These are phyloP conservation scores for Colletotrichum cordylinicola DNA, from an alignment of 2,329 filamentous ascomycete genomes.

Conservation along the genomic window DNA sequence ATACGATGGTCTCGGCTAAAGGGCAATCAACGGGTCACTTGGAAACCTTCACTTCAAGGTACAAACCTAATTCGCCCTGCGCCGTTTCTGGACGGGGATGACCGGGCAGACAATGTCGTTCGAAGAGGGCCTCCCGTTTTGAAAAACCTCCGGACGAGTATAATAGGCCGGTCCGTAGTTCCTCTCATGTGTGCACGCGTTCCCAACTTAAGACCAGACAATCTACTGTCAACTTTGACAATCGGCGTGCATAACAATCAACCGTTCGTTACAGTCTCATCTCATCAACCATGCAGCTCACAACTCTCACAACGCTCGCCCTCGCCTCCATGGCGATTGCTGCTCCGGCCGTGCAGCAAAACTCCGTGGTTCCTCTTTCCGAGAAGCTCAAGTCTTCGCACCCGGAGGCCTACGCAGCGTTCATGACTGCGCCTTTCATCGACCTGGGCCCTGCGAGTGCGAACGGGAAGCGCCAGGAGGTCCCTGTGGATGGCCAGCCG, in stretches of 20 bases:
- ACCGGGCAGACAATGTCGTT: not conserved
- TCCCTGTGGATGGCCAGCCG: conserved; percentile 4
- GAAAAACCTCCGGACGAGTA: not conserved
- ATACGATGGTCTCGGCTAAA: not conserved
- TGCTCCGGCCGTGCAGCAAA: not conserved
- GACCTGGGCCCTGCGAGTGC: not conserved
- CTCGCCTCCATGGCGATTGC: not conserved
- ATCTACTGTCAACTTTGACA: not conserved
- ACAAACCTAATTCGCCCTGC: not conserved
- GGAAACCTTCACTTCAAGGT: not conserved
- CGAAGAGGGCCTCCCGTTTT: not conserved
- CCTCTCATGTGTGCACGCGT: not conserved
- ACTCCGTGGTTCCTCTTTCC: not conserved
- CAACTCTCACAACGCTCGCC: not conserved
- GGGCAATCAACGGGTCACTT: not conserved
- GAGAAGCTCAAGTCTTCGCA: not conserved
- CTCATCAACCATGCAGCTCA: not conserved
- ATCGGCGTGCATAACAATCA: not conserved
- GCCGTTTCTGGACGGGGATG: not conserved
- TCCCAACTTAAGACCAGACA: not conserved
- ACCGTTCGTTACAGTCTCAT: not conserved
- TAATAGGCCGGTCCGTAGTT: not conserved
- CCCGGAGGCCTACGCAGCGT: conserved; percentile 9
- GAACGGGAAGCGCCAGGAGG: not conserved
- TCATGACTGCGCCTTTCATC: not conserved